Evolutionary conservation across 768 basidiomycete species (phyloP).

Genomic region (Flagelloscypha sp.): DNA sequence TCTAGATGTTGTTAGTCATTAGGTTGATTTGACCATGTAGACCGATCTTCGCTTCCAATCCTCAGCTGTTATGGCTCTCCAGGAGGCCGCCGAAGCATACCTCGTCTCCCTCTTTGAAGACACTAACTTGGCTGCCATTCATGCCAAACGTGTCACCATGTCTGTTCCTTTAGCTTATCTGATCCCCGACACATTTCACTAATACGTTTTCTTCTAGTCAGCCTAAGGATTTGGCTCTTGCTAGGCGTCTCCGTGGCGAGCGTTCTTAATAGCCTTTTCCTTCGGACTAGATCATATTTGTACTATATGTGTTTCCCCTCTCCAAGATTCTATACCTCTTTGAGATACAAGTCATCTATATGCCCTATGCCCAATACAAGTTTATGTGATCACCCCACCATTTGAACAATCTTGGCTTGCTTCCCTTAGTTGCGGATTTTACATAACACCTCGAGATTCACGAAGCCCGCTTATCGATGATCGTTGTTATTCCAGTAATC

Average conservation of each 20-base stretch:
- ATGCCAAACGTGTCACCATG: slow-evolving; percentile 58
- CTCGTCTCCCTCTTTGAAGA: slow-evolving; percentile 83
- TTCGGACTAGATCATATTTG: not conserved
- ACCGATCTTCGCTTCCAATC: slow-evolving; percentile 94
- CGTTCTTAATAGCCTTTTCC: slow-evolving; percentile 53
- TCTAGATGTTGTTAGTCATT: not conserved
- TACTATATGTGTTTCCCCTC: too few relatives aligned
- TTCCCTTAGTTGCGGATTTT: too few relatives aligned
- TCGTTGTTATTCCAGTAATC: too few relatives aligned
- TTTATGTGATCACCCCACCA: too few relatives aligned
- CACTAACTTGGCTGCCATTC: slow-evolving; percentile 87
- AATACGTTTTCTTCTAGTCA: slow-evolving; percentile 47
- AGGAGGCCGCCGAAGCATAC: slow-evolving; percentile 89
- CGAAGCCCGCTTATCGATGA: too few relatives aligned
- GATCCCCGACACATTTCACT: slow-evolving; percentile 13
- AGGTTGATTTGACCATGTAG: slow-evolving; percentile 24
- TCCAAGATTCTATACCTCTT: too few relatives aligned
- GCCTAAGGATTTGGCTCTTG: slow-evolving; percentile 85
- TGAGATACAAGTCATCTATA: too few relatives aligned
- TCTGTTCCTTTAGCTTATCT: too few relatives aligned
- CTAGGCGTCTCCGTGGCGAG: slow-evolving; percentile 81
- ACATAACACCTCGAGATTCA: too few relatives aligned
- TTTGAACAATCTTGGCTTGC: too few relatives aligned
- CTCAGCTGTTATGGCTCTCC: slow-evolving; percentile 87
- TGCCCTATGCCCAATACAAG: too few relatives aligned